These are phyloP conservation scores for Hippophae rhamnoides DNA, from an alignment of 306 rosid species.

Conservation along the genomic window DNA sequence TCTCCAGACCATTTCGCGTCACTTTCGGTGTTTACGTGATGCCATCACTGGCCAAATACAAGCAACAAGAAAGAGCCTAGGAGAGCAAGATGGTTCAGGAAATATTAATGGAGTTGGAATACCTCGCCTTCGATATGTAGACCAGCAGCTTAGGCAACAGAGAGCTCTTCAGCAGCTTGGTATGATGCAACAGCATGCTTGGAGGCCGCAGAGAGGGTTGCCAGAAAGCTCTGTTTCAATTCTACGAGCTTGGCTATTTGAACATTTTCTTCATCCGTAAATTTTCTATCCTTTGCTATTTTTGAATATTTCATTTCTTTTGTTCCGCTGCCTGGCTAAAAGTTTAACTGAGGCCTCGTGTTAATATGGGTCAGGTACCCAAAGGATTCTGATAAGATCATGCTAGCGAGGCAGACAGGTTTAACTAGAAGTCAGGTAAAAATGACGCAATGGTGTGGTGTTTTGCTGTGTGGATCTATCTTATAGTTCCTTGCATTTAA, in stretches of 20 bases:
- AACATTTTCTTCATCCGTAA: constrained; percentile 91
- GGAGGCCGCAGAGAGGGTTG: constrained; percentile 80
- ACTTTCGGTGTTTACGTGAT: constrained; percentile 69
- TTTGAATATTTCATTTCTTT: not conserved
- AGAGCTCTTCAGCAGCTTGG: constrained; percentile 79
- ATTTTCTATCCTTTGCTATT: constrained; percentile 8
- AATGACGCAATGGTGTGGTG: not conserved
- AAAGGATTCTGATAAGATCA: constrained; percentile 78
- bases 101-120: constrained; percentile 60
- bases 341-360: constrained; percentile 5
- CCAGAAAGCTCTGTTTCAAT: constrained; percentile 77
- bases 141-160: constrained; percentile 71
- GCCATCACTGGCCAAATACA: constrained; percentile 60
- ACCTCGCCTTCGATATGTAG: constrained; percentile 62
- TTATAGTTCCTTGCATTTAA: not conserved
- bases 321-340: not conserved
- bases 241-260: constrained; percentile 85
- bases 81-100: constrained; percentile 56
- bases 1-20: constrained; percentile 73
- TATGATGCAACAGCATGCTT: constrained; percentile 69
- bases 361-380: constrained; percentile 47
- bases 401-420: constrained; percentile 84
- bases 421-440: constrained; percentile 79
- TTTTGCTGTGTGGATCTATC: constrained; percentile 3
- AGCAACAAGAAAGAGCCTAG: constrained; percentile 52